phyloP scores from a whole-genome alignment of 2,329 filamentous ascomycete genomes.

The Trichoderma aggressivum region DNA sequence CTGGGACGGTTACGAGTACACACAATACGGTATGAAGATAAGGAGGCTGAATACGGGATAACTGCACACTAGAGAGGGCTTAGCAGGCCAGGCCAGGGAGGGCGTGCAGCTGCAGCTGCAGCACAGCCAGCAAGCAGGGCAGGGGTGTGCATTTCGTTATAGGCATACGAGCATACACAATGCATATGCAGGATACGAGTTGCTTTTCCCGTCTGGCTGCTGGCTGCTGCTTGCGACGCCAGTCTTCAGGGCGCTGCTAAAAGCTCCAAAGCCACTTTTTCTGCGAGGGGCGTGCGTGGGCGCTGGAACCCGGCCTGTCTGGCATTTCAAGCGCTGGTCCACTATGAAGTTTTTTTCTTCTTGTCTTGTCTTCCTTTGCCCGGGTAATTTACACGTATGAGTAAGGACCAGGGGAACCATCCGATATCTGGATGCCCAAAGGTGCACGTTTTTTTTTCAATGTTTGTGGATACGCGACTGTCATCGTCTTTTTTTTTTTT shows the following conservation, averaged over 20 bases:
- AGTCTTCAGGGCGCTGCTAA: conserved; percentile 11
- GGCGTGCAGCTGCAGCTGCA: neutral
- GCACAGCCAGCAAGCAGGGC: conserved; percentile 2
- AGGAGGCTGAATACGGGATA: conserved; percentile 8
- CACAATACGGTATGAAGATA: neutral
- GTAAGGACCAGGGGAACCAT: conserved; percentile 8
- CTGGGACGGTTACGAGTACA: no score
- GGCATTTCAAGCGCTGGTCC: conserved; percentile 3
- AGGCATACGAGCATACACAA: neutral
- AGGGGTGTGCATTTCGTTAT: neutral
- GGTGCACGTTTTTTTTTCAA: neutral
- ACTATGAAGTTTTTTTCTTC: conserved; percentile 1
- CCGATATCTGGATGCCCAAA: conserved; percentile 1
- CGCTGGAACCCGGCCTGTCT: conserved; percentile 14
- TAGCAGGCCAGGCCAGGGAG: conserved; percentile 1
- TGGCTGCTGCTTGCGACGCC: neutral
- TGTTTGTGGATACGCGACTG: neutral
- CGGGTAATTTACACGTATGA: neutral
- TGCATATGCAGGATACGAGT: neutral
- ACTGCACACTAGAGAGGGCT: conserved; percentile 5
- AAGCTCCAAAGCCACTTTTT: conserved; percentile 10
- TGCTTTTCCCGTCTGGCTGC: neutral
- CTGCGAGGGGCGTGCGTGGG: neutral
- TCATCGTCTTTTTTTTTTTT: neutral
- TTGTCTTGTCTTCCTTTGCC: neutral